Conservation (phyloP, 2,329 filamentous ascomycete genomes). For the Trichoderma citrinoviride region DNA sequence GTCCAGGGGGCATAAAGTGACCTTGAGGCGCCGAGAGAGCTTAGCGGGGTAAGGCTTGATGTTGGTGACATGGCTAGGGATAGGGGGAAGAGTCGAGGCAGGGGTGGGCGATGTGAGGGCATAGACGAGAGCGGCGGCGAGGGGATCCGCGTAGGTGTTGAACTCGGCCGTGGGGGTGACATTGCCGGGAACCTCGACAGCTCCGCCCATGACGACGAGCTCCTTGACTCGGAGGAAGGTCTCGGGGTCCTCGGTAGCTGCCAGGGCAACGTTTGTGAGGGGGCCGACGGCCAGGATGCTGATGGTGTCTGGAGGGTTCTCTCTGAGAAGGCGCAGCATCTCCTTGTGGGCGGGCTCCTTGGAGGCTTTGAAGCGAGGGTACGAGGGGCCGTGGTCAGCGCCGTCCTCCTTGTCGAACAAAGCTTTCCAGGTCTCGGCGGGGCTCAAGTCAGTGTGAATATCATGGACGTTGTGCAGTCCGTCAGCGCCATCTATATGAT, state of each 20-base stretch:
- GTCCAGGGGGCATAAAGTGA: constrained; percentile 74
- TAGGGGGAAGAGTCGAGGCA: constrained; percentile 73
- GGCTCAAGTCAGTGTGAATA: constrained; percentile 70
- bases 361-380: constrained; percentile 71
- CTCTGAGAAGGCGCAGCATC: constrained; percentile 80
- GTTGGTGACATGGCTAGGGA: constrained; percentile 49
- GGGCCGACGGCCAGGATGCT: constrained; percentile 90
- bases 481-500: constrained; percentile 63
- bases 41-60: constrained; percentile 62
- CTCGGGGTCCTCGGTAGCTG: constrained; percentile 83
- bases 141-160: constrained; percentile 87
- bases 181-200: constrained; percentile 77
- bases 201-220: constrained; percentile 92
- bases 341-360: constrained; percentile 73
- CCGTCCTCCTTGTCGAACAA: constrained; percentile 51
- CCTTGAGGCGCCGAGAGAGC: constrained; percentile 61
- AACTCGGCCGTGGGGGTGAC: constrained; percentile 86
- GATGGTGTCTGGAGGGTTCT: constrained; percentile 79
- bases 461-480: constrained; percentile 74
- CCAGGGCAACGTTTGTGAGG: constrained; percentile 87
- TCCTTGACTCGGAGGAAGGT: constrained; percentile 87
- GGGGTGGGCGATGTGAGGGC: constrained; percentile 74
- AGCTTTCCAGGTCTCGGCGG: constrained; percentile 69
- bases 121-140: constrained; percentile 73
- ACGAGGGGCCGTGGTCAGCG: constrained; percentile 46